Conservation (phyloP, 768 basidiomycete genomes). For the Boletus tylopilopsis region DNA sequence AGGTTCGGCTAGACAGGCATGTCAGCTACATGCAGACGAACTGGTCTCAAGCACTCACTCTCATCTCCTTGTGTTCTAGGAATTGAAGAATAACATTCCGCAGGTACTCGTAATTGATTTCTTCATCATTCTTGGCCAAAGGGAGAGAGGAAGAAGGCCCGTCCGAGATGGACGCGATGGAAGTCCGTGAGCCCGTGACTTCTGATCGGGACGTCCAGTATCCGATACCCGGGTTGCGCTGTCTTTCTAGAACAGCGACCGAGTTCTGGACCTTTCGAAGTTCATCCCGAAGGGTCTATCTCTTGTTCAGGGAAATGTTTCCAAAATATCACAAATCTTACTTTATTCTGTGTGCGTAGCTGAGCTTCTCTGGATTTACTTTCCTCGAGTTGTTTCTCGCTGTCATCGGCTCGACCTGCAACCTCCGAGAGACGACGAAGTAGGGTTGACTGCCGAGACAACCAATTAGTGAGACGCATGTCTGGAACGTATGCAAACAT, state of each 20-base stretch:
- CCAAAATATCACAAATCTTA: slow-evolving; percentile 25
- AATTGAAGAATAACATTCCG: slow-evolving; percentile 97
- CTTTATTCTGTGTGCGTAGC: slow-evolving; percentile 76
- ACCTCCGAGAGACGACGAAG: slow-evolving; percentile 48
- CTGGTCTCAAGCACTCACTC: slow-evolving; percentile 52
- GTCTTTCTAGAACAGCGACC: slow-evolving; percentile 81
- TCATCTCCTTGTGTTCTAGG: slow-evolving; percentile 97
- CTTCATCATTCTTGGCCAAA: slow-evolving; percentile 64
- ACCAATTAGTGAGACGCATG: not conserved
- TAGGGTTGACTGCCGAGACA: slow-evolving; percentile 36
- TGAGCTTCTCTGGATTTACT: slow-evolving; percentile 64
- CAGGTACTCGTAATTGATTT: slow-evolving; percentile 92
- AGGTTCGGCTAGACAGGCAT: slow-evolving; percentile 66
- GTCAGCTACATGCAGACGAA: not conserved
- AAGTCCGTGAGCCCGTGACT: slow-evolving; percentile 31
- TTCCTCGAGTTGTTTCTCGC: slow-evolving; percentile 75
- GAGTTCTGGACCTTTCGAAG: slow-evolving; percentile 94
- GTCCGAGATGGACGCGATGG: slow-evolving; percentile 42
- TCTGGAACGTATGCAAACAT: slow-evolving; percentile 11
- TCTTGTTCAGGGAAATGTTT: slow-evolving; percentile 6
- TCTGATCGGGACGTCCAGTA: slow-evolving; percentile 70
- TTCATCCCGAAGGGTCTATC: slow-evolving; percentile 86
- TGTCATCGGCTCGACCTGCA: slow-evolving; percentile 42
- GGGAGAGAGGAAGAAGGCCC: slow-evolving; percentile 33
- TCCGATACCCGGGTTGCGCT: slow-evolving; percentile 90